Evolutionary conservation across 208 protist genomes (phyloP).

Genomic region (Sergeia podlipaevii): DNA sequence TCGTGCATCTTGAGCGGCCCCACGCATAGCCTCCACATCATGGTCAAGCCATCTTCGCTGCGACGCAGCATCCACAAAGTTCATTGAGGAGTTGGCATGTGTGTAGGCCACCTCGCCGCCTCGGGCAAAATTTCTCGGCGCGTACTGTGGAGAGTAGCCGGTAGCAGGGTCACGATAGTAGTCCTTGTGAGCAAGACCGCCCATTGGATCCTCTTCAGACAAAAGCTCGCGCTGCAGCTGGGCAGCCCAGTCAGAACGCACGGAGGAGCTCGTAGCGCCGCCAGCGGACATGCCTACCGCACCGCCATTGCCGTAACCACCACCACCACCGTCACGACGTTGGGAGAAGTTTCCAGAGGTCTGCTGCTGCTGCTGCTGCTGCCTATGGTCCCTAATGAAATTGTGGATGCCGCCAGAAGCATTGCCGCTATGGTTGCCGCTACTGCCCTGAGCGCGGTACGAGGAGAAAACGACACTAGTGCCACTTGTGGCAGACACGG

Average conservation of each 20-base stretch:
- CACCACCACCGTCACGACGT: background rate
- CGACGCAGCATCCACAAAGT: constrained; percentile 39
- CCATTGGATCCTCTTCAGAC: constrained; percentile 58
- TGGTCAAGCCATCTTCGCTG: constrained; percentile 52
- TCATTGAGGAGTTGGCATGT: constrained; percentile 27
- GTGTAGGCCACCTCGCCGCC: constrained; percentile 64
- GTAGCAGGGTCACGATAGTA: constrained; percentile 79
- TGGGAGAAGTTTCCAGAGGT: background rate
- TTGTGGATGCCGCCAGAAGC: too few species aligned
- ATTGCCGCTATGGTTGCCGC: too few species aligned
- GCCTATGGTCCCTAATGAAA: too few species aligned
- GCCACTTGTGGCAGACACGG: too few species aligned
- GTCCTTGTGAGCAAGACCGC: constrained; percentile 79
- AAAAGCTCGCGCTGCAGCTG: constrained; percentile 79
- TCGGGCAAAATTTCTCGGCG: constrained; percentile 75
- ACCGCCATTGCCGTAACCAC: background rate
- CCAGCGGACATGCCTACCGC: background rate
- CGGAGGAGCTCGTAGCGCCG: background rate
- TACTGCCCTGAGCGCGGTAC: too few species aligned
- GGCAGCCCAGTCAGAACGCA: constrained; percentile 44
- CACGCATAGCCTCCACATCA: constrained; percentile 33
- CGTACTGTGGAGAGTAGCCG: constrained; percentile 80
- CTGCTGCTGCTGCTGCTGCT: too few species aligned
- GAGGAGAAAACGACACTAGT: too few species aligned
- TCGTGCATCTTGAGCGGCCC: constrained; percentile 24